These are phyloP conservation scores for Cyberlindnera meyerae DNA, from an alignment of 805 yeast genomes.

Conservation along the genomic window DNA sequence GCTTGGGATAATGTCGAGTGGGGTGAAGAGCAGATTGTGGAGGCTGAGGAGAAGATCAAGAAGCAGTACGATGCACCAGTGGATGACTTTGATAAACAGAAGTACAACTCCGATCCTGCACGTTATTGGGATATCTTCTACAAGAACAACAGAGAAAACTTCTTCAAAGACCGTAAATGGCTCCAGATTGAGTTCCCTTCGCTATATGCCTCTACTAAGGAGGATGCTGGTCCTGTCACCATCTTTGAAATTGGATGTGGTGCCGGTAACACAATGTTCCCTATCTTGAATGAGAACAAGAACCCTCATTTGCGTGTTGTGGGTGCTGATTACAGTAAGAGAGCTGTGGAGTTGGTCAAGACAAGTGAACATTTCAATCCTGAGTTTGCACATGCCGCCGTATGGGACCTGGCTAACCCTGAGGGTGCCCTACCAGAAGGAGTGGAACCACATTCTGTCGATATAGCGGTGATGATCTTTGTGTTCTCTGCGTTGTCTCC, in stretches of 20 bases:
- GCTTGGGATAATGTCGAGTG: slow-evolving; percentile 97
- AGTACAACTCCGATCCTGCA: slow-evolving; percentile 82
- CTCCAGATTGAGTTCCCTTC: slow-evolving; percentile 89
- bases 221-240: slow-evolving; percentile 62
- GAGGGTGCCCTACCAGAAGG: slow-evolving; percentile 77
- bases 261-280: slow-evolving; percentile 95
- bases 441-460: slow-evolving; percentile 75
- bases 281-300: slow-evolving; percentile 76
- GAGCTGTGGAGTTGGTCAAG: slow-evolving; percentile 84
- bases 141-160: slow-evolving; percentile 84
- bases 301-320: slow-evolving; percentile 68
- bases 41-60: slow-evolving; percentile 69
- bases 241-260: slow-evolving; percentile 96
- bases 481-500: slow-evolving; percentile 92
- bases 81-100: slow-evolving; percentile 73
- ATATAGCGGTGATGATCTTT: slow-evolving; percentile 90
- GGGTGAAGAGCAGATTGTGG: slow-evolving; percentile 82
- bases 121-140: slow-evolving; percentile 94
- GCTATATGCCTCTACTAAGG: slow-evolving; percentile 70
- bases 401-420: slow-evolving; percentile 90
- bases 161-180: slow-evolving; percentile 97
- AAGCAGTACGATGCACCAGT: slow-evolving; percentile 82
- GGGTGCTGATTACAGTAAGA: slow-evolving; percentile 87
- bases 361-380: slow-evolving; percentile 55
- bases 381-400: slow-evolving; percentile 70